These are phyloP conservation scores for Neofusicoccum sp. DNA, from an alignment of 2,329 filamentous ascomycete species.

Conservation along the genomic window DNA sequence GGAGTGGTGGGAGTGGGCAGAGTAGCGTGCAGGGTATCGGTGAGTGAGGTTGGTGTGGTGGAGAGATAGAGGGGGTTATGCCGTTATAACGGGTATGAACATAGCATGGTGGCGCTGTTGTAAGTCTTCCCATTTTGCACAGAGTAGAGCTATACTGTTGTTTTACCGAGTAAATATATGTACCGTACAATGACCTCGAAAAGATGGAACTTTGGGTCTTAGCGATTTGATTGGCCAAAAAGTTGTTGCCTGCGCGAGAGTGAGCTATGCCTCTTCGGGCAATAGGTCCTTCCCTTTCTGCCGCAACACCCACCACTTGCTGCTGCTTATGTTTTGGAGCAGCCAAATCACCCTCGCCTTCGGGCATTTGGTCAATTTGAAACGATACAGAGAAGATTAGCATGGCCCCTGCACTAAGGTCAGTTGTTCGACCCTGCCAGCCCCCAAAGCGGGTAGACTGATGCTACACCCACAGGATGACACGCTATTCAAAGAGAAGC, in stretches of 20 bases:
- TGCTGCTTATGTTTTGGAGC: not conserved
- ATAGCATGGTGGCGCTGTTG: slow-evolving; percentile 3
- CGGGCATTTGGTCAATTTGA: slow-evolving; percentile 60
- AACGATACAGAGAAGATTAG: slow-evolving; percentile 51
- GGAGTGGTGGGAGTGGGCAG: not conserved
- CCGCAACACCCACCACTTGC: too few species aligned
- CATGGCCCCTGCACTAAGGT: slow-evolving; percentile 73
- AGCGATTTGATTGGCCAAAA: too few species aligned
- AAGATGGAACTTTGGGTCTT: too few species aligned
- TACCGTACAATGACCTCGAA: too few species aligned
- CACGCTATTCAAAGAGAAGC: not conserved
- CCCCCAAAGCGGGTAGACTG: not conserved
- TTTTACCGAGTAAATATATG: too few species aligned
- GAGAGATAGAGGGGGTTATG: not conserved
- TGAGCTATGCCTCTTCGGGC: too few species aligned
- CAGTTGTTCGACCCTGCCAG: slow-evolving; percentile 33
- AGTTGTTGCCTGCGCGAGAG: too few species aligned
- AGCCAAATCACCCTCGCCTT: slow-evolving; percentile 20
- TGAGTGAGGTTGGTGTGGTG: not conserved
- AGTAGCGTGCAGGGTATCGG: not conserved
- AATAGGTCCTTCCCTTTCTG: too few species aligned
- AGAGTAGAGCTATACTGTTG: too few species aligned
- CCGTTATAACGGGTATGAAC: not conserved
- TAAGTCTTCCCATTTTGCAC: not conserved
- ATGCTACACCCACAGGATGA: not conserved